Evolutionary conservation across 371 early-diverging fungal species (phyloP), one percentile per base, ranked within the genome.

Genomic region (Entomophthora muscae): DNA sequence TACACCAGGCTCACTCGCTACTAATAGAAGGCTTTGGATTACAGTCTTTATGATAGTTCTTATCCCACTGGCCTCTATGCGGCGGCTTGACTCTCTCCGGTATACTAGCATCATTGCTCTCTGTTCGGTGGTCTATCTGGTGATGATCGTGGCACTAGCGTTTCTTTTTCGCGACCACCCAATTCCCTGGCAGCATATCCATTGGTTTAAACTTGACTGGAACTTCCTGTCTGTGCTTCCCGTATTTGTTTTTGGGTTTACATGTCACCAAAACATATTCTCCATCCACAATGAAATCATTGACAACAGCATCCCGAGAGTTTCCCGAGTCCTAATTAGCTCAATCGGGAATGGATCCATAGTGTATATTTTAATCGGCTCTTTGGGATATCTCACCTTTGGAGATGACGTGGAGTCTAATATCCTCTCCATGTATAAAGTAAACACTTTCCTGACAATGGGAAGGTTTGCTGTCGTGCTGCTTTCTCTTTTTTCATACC

Each of bases 171-270:
- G 82, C 27, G 69, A 70, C 1, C 72, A 73, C 12, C 76, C 78
- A 42, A 68, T 66, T 53, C 66, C 71, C 59, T 72, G 70, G 71
- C 70, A 73, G 21, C 80, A 80, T 26, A 69, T 77, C 29, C 68
- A 66, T 17, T 74, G 78, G 53, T 68, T 89, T 26, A 72, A 73
- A n/a, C 65, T 88, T 22, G 68, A 79, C 2, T 71, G 74, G 12
- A 71, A 76, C 13, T 90, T 96, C 70, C 83, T 98, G 61, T 79
- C 79, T 24, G 83, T 83, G 1, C 71, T 98, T 27, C 98, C 99
- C 1, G 90, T 98, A 53, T 98, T 99, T 79, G 92, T 99, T 26
- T 99, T 99, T 81, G 91, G 94, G n/a, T 99, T 98, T 67, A 83
- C 84, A 22, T 83, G 98, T 68, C 98, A 95, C 69, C 94, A 94